Evolutionary conservation across 2,329 filamentous ascomycete genomes (phyloP).

Genomic region (Decorospora gaudefroyi): DNA sequence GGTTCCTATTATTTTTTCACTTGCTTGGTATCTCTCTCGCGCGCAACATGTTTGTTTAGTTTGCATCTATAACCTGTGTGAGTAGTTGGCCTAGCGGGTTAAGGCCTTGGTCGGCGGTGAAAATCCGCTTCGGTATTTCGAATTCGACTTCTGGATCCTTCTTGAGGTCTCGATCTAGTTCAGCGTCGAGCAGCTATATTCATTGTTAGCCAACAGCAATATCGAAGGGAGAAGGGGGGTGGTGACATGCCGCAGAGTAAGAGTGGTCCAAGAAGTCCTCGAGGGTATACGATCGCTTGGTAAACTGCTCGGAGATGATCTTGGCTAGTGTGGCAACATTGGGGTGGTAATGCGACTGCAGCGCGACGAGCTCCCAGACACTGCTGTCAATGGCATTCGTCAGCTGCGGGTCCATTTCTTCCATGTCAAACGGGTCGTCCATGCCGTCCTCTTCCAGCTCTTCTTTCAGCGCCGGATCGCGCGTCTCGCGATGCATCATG

Average conservation of each 20-base stretch:
- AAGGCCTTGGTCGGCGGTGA: conserved; percentile 53
- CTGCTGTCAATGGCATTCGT: conserved; percentile 89
- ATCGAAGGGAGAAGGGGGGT: not conserved
- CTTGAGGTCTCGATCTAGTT: conserved; percentile 80
- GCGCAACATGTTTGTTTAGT: conserved; percentile 15
- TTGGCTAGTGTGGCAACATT: conserved; percentile 93
- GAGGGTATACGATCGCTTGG: conserved; percentile 90
- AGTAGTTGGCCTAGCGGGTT: conserved; percentile 41
- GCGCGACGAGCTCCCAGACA: conserved; percentile 90
- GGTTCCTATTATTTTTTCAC: too few relatives aligned
- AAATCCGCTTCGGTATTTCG: conserved; percentile 87
- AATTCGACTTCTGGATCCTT: conserved; percentile 89
- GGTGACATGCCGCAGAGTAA: conserved; percentile 73
- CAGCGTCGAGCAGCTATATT: conserved; percentile 76
- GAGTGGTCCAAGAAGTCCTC: conserved; percentile 97
- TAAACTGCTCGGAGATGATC: conserved; percentile 96
- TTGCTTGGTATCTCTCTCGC: conserved; percentile 9
- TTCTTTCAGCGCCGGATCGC: conserved; percentile 62
- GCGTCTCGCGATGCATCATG: conserved; percentile 83
- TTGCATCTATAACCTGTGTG: conserved; percentile 36
- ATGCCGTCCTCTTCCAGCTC: conserved; percentile 65
- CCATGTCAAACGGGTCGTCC: conserved; percentile 75
- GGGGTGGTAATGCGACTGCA: conserved; percentile 93
- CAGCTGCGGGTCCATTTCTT: conserved; percentile 79
- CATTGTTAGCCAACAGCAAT: conserved; percentile 2